Percentiles rank a stretch among this genome's conserved stretches.
phyloP scores from a whole-genome alignment of 2,329 filamentous ascomycete genomes.

The Fonsecaea nubica region DNA sequence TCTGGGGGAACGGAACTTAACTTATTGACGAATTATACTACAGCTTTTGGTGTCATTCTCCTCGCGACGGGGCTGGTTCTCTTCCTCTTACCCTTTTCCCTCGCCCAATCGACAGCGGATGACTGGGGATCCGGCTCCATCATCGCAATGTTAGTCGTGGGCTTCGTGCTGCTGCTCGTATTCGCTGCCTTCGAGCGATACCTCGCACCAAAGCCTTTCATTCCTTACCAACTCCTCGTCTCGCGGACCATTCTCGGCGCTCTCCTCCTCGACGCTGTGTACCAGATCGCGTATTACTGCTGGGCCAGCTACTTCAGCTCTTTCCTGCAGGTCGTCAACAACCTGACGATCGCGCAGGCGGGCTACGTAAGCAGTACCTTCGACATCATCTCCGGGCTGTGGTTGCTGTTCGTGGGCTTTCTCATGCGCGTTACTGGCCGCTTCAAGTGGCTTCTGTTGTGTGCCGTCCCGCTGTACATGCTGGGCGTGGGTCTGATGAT shows the following conservation, averaged over 20 bases:
- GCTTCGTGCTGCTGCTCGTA: constrained; percentile 58
- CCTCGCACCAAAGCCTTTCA: constrained; percentile 5
- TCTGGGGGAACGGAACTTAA: background rate
- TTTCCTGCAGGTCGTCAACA: constrained; percentile 48
- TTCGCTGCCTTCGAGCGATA: background rate
- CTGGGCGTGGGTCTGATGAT: constrained; percentile 65
- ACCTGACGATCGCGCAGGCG: constrained; percentile 43
- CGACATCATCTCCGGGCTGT: constrained; percentile 61
- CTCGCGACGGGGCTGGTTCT: too few species aligned
- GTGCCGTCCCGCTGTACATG: constrained; percentile 62
- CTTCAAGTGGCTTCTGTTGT: constrained; percentile 62
- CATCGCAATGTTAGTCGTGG: constrained; percentile 63
- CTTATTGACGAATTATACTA: background rate
- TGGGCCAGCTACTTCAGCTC: constrained; percentile 46
- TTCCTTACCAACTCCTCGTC: background rate
- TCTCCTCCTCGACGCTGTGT: constrained; percentile 43
- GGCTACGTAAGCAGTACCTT: constrained; percentile 57
- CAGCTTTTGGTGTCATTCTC: too few species aligned
- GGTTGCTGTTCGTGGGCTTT: constrained; percentile 46
- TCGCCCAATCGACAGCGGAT: constrained; percentile 55
- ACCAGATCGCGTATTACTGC: constrained; percentile 45
- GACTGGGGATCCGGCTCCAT: constrained; percentile 59
- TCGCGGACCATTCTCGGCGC: constrained; percentile 43
- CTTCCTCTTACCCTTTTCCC: constrained; percentile 64
- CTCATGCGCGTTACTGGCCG: constrained; percentile 57